Evolutionary conservation across 1,139 yeast genomes (phyloP).

Genomic region (Diutina scorzettiae): DNA sequence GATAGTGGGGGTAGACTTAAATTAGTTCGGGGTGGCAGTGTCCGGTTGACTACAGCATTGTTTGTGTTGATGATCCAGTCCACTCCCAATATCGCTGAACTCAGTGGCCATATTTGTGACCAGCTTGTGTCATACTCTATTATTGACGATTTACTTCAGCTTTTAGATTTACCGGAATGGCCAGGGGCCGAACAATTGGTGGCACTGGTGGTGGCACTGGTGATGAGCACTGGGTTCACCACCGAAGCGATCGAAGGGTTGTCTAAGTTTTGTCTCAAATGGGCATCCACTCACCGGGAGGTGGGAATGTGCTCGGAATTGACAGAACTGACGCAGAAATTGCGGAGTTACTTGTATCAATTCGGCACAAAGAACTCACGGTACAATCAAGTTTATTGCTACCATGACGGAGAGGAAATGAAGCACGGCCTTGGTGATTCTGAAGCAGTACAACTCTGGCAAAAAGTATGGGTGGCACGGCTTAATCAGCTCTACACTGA

Average conservation of each 20-base stretch:
- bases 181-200: conserved; percentile 5
- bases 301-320: background rate
- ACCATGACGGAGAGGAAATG: background rate
- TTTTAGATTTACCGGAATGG: conserved; percentile 2
- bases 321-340: no score
- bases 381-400: background rate
- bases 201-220: background rate
- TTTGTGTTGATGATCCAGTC: conserved; percentile 2
- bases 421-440: background rate
- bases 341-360: background rate
- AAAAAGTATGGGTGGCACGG: background rate
- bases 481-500: background rate
- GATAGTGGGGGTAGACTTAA: background rate
- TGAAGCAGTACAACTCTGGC: background rate
- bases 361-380: background rate
- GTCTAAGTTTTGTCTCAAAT: background rate
- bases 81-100: background rate
- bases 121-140: background rate
- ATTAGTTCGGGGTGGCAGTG: background rate
- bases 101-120: background rate
- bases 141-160: background rate
- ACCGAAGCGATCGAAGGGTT: background rate
- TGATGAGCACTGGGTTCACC: background rate
- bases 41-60: conserved; percentile 1
- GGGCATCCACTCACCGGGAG: background rate